A percentile compares a stretch with the other conserved stretches of the same genome.
These are phyloP conservation scores for Hyaloraphidium curvatum DNA, from an alignment of 192 early-diverging fungal species.

Conservation along the genomic window DNA sequence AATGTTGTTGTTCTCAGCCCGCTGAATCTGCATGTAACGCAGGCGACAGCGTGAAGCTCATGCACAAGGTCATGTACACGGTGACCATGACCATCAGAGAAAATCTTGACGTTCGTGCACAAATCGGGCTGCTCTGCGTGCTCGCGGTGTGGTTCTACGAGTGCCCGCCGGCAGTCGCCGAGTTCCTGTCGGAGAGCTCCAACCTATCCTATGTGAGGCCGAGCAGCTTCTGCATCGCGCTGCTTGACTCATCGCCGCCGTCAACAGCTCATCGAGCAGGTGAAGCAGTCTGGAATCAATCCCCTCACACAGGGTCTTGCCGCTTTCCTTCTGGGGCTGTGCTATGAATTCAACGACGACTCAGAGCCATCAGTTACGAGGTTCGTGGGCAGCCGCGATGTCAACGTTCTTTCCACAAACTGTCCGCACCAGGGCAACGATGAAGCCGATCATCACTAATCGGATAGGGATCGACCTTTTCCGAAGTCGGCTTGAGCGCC, in stretches of 20 bases:
- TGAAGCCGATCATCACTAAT: constrained; percentile 68
- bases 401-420: too few relatives aligned
- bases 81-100: constrained; percentile 47
- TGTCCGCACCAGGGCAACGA: constrained; percentile 25
- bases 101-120: constrained; percentile 41
- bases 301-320: constrained; percentile 76
- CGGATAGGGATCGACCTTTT: constrained; percentile 78
- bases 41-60: constrained; percentile 65
- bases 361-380: constrained; percentile 49
- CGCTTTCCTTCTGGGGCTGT: constrained; percentile 66
- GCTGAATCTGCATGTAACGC: constrained; percentile 7
- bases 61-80: constrained; percentile 68
- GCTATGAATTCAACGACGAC: constrained; percentile 78
- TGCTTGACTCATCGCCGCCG: neutral
- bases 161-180: constrained; percentile 53
- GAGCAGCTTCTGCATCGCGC: neutral
- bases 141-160: constrained; percentile 71
- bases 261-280: constrained; percentile 68
- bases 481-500: constrained; percentile 54
- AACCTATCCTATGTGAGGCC: constrained; percentile 71
- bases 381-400: constrained; percentile 14
- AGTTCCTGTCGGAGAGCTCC: constrained; percentile 71
- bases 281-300: constrained; percentile 69
- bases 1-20: neutral
- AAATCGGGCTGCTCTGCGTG: constrained; percentile 59